Base-by-base conservation (phyloP, 352 stramenopile species). In the Globisporangium splendens region DNA sequence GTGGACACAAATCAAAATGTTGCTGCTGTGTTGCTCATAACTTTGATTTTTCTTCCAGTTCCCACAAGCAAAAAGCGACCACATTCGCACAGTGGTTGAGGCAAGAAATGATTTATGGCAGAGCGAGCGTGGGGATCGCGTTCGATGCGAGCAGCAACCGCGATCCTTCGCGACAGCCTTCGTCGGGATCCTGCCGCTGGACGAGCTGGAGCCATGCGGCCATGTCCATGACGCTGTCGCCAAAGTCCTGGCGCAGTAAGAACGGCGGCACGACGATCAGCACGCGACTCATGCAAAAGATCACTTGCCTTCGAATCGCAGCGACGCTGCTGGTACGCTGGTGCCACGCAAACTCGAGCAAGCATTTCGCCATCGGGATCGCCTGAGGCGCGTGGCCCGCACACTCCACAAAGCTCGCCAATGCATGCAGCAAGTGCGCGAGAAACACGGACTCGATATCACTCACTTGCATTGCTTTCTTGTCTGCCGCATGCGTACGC, bases 361-460 rank as follows among this genome's bases (percentile, higher is more conserved):
- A 59, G 20, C 70, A 76, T 51, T 89, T 89, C 35, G 75, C 79
- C 78, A 93, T 91, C 0, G 80, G 65, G 31, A 88, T 54, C 1
- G 80, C 77, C 46, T 80, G 67, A 3, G 80, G 75, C 0, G 78
- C 62, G n/a, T 89, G 66, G 2, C 80, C 80, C 3, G 79, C 72
- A 22, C 78, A 87, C 56, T 93, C 80, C 1, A 93, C 79, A 39
- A 93, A 88, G 17, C 61, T 72, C 31, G 72, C 76, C 14, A 93
- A 68, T 13, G 80, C 67, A 52, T 93, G 76, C 18, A 93, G 68
- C 46, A 93, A 58, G 55, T 91, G 78, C 1, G 83, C 79, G 14
- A 93, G 58, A 46, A 93, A 87, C 15, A 83, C 70, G 48, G 81
- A 69, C 46, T 93, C 83, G 3, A 93, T 52, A 35, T 91, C 82